Evolutionary conservation across 78 protist genomes (phyloP).

Genomic region (Anaeramoeba flamelloides): DNA sequence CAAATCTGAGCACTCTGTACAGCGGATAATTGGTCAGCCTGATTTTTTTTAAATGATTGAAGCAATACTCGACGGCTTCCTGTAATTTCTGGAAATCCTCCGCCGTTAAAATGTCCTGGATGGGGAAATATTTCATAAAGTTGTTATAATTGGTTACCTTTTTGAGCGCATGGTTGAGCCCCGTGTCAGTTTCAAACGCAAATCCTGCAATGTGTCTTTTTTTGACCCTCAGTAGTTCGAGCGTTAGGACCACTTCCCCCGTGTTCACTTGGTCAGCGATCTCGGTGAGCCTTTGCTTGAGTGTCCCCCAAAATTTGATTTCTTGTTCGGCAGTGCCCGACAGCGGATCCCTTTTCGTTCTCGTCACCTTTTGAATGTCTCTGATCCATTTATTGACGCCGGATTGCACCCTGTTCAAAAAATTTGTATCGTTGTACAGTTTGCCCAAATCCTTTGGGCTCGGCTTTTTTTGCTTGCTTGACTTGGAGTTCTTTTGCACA

Average conservation of each 20-base stretch:
- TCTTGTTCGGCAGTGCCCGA: slow-evolving; percentile 19
- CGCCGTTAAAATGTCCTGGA: slow-evolving; percentile 33
- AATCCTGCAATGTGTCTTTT: background rate
- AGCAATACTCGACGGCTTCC: slow-evolving; percentile 20
- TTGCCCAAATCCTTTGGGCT: too few relatives aligned
- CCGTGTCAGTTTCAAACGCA: slow-evolving; percentile 38
- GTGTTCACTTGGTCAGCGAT: background rate
- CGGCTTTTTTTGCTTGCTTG: too few relatives aligned
- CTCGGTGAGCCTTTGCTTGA: slow-evolving; percentile 29
- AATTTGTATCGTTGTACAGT: too few relatives aligned
- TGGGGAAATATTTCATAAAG: slow-evolving; percentile 43
- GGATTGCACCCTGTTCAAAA: slow-evolving; percentile 23
- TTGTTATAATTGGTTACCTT: slow-evolving; percentile 22
- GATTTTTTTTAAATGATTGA: slow-evolving; percentile 31
- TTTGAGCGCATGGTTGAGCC: slow-evolving; percentile 28
- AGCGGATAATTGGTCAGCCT: slow-evolving; percentile 19
- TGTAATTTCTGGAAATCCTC: slow-evolving; percentile 26
- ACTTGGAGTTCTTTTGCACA: too few relatives aligned
- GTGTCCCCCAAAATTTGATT: slow-evolving; percentile 48
- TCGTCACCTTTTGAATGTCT: slow-evolving; percentile 35
- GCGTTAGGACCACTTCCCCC: background rate
- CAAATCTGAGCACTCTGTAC: slow-evolving; percentile 13
- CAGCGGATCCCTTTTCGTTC: slow-evolving; percentile 11
- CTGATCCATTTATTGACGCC: slow-evolving; percentile 34
- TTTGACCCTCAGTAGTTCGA: background rate